Conservation (phyloP, 1,139 yeast species). For the Zhuliangozyma parablackwelliae region DNA sequence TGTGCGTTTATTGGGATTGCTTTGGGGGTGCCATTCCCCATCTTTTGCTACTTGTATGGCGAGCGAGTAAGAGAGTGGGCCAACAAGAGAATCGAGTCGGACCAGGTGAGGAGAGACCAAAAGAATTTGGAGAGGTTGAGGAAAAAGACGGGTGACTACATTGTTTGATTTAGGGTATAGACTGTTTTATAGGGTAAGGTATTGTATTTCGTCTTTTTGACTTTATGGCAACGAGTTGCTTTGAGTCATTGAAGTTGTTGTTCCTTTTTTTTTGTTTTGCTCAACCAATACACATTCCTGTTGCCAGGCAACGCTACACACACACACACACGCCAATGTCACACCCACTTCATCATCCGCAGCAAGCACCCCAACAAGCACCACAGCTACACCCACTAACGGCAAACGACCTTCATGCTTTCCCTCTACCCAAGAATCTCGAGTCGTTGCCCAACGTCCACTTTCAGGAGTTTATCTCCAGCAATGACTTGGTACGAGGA, state of each 20-base stretch:
- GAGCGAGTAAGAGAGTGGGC: conserved; percentile 36
- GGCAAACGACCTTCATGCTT: conserved; percentile 18
- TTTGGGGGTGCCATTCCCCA: conserved; percentile 43
- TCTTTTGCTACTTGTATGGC: conserved; percentile 38
- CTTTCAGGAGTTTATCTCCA: conserved; percentile 23
- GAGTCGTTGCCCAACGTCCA: conserved; percentile 25
- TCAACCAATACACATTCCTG: too few relatives aligned
- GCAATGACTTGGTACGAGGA: conserved; percentile 28
- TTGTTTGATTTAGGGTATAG: too few relatives aligned
- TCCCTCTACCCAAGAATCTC: conserved; percentile 27
- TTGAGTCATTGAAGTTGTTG: too few relatives aligned
- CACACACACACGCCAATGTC: too few relatives aligned
- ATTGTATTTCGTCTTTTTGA: conserved; percentile 1
- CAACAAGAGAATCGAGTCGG: conserved; percentile 28
- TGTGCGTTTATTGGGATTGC: conserved; percentile 37
- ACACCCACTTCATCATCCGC: too few relatives aligned
- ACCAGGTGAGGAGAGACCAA: conserved; percentile 30
- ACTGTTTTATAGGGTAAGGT: conserved; percentile 1
- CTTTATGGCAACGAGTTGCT: too few relatives aligned
- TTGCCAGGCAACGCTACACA: too few relatives aligned
- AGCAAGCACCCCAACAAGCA: too few relatives aligned
- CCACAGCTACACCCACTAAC: too few relatives aligned
- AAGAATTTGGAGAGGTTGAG: conserved; percentile 26
- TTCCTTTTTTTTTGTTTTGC: too few relatives aligned
- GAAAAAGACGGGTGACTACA: conserved; percentile 5